phyloP scores from a whole-genome alignment of 2,329 filamentous ascomycete genomes.

The Scedosporium aurantiacum region DNA sequence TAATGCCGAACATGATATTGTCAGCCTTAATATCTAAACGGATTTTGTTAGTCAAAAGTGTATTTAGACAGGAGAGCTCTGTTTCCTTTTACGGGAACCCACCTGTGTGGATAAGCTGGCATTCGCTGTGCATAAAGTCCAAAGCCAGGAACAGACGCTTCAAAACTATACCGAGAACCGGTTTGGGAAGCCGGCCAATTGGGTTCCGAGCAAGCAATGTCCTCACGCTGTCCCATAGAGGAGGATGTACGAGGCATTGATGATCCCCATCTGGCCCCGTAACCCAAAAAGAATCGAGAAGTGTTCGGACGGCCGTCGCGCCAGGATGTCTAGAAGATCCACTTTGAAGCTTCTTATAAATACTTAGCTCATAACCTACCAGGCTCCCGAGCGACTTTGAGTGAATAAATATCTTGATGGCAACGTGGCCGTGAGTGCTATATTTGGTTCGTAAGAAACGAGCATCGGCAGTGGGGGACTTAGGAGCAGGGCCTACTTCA shows the following conservation, averaged over 20 bases:
- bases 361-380: conserved; percentile 24
- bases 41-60: neutral
- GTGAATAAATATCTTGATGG: conserved; percentile 21
- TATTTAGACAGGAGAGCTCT: too few relatives aligned
- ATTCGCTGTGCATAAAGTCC: conserved; percentile 35
- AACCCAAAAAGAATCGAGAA: conserved; percentile 27
- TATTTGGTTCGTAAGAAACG: too few relatives aligned
- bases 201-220: conserved; percentile 30
- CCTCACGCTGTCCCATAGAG: conserved; percentile 29
- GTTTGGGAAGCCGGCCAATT: conserved; percentile 20
- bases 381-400: conserved; percentile 14
- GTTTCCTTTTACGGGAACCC: too few relatives aligned
- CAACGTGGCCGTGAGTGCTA: conserved; percentile 19
- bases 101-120: conserved; percentile 34
- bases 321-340: conserved; percentile 19
- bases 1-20: conserved; percentile 33
- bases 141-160: conserved; percentile 28
- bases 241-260: conserved; percentile 26
- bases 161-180: conserved; percentile 24
- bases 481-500: too few relatives aligned
- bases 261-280: conserved; percentile 23
- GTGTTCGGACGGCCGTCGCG: conserved; percentile 17
- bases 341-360: conserved; percentile 27
- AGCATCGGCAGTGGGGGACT: too few relatives aligned
- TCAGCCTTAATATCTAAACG: conserved; percentile 32